Evolutionary conservation across 371 early-diverging fungal species (phyloP), one percentile per base, ranked within the genome.

Genomic region (Fennellomyces sp.): DNA sequence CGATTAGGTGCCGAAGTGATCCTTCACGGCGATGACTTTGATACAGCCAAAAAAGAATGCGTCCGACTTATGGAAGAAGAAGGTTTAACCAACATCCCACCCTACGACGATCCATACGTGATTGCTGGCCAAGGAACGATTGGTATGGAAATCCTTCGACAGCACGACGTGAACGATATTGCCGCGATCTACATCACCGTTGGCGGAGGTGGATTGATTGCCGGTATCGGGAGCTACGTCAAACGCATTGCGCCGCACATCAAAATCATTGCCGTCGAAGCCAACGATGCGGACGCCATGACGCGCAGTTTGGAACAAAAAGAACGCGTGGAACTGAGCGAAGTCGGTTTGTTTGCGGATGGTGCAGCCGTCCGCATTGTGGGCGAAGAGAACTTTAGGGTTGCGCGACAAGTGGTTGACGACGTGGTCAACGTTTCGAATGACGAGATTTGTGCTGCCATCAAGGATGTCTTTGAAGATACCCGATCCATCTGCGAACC

Each of bases 371-470:
- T 98, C 11, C 82, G 94, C 59, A 58, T 85, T 39, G 97, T 97
- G 0, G 97, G 98, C 17, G 78, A 88, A 57, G 96, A 97, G 66
- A 89, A 87, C 7, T 96, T 92, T 72, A 80, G 94, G 7, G 53
- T 98, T 2, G 90, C 91, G 51, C 65, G 71, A 25, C 63, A 68
- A 0, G 64, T 88, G 15, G 71, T 93, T 15, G 94, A 93, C 69
- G 97, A 93, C 45, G 89, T 94, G 70, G 82, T 98, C 30, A 81
- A 91, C 47, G 94, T 98, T 2, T 84, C 81, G 50, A 98, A 92
- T 63, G 98, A 98, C 77, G 97, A 98, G 71, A 89, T 97, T 33
- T 98, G 98, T 71, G 97, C 98, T 4, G 97, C 97, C 38, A 97
- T 98, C 81, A 97, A 97, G 73, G 98, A 98, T 73, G 88, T 92